Evolutionary conservation across 805 yeast species (phyloP), one percentile per base, ranked within the genome.

Genomic region (Blastobotrys muscicola): DNA sequence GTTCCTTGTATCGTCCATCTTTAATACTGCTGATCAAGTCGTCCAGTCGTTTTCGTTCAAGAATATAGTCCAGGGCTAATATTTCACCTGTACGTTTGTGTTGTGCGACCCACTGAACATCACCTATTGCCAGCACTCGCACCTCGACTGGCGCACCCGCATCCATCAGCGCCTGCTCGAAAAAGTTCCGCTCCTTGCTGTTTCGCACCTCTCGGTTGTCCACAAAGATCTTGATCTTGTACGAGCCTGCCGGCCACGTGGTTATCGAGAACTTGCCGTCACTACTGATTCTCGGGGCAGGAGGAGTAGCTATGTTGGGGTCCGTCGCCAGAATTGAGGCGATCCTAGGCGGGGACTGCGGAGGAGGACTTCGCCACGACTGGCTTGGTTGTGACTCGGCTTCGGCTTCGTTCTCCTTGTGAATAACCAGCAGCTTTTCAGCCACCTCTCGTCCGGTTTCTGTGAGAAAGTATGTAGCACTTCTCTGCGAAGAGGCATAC

Each of bases 1-100:
- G 99, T 58, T 92, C 98, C 43, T 71, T 69, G 55, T 82, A 87
- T 40, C 99, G 66, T 2, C 95, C 95, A 62, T 92, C 99, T 47
- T 74, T 72, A 38, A 92, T 86, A 41, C 95, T 84, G 30, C 69
- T 57, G 0, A 82, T 82, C 54, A 92, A 71, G 68, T 92, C 99
- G 57, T 85, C 94, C 36, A 89, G 62, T 44, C 96, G 67, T 62
- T 92, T 92, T 33, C 99, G 70, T 65, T 92, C 99, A 38, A 90
- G 72, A n/a, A 92, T 82, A 48, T 76, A 80, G 58, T 90, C 83
- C 12, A 92, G 62, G 0, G 85, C 81, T 3, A 80, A 85, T 43
- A 80, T 80, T 42, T 72, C 71, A 1, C 73, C 70, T 0, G 84
- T 73, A 0, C 47, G 52, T 42, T 66, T 73, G 54, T 86, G 74